Evolutionary conservation across 2,329 filamentous ascomycete species (phyloP), one percentile per base, ranked within the genome.

Genomic region (Rhynchosporium agropyri): DNA sequence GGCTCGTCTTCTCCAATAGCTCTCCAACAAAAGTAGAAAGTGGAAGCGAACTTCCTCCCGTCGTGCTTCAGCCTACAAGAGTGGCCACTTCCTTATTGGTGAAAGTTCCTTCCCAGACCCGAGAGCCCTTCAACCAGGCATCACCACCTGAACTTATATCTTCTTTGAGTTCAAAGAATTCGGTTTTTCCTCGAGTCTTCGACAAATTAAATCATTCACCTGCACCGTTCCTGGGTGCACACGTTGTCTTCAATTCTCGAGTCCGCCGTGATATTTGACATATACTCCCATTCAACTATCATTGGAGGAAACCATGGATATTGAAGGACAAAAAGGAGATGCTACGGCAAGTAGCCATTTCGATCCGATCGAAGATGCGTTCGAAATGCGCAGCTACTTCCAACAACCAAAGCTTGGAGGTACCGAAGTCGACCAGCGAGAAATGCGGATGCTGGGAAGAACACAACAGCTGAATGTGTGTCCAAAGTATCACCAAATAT

Each of bases 391-490:
- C 12, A 60, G 60, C 31, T 58, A 55, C 29, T 60, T 56, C 9
- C 45, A 36, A 36, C 33, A 36, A 10, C 33, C 33, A 6, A 5
- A 60, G 50, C 51, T 62, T 4, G 60, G 63, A 53, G 63, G 63
- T 3, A 65, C 60, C 15, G 50, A 58, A n/a, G 31, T 20, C 12
- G 63, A 65, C 20, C 60, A 62, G 15, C 60, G 51, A 20, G 63
- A 65, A 15, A 65, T 62, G 63, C 50, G 48, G 36, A 60, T 60
- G 38, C 38, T 65, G 20, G 63, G 63, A 46, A 29, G 63, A 48
- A 62, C 63, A 57, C 63, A 65, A 33, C 56, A 60, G 57, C 60
- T 65, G 10, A 65, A 65, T 43, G 63, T 57, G 56, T 56, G 36
- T 38, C 29, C 61, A 55, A 28, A 43, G 36, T 48, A 31, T 58